Evolutionary conservation across 768 basidiomycete species (phyloP).

Genomic region (Imleria badia): DNA sequence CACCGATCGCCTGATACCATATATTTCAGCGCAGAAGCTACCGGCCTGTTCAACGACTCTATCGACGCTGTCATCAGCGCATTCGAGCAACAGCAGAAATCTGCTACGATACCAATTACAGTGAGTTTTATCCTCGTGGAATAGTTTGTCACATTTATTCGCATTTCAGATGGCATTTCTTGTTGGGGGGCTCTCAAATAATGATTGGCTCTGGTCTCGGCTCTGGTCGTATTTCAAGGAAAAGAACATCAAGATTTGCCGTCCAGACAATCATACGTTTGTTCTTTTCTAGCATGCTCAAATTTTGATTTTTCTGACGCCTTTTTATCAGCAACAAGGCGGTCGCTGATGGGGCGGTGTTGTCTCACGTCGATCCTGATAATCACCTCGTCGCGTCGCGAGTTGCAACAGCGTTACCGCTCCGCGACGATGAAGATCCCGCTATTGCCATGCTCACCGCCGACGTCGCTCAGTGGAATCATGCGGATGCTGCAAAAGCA

Average conservation of each 20-base stretch:
- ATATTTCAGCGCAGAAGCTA: neutral
- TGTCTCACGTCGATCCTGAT: neutral
- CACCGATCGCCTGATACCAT: neutral
- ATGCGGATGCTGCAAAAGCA: no score
- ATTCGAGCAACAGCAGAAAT: neutral
- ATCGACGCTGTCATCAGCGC: neutral
- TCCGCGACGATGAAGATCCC: no score
- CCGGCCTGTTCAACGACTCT: neutral
- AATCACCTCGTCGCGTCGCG: neutral
- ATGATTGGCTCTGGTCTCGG: constrained; percentile 11
- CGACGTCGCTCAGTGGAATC: no score
- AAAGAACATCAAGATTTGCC: neutral
- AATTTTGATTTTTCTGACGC: neutral
- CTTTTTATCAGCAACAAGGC: constrained; percentile 5
- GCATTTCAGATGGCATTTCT: constrained; percentile 10
- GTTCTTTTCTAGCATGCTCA: neutral
- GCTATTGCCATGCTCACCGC: no score
- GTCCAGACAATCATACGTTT: constrained; percentile 9
- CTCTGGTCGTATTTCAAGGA: constrained; percentile 10
- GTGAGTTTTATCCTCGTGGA: neutral
- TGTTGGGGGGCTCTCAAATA: constrained; percentile 11
- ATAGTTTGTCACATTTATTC: neutral
- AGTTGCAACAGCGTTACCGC: no score
- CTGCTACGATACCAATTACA: neutral
- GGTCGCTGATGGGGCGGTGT: constrained; percentile 9